A percentile compares a stretch with the other conserved stretches of the same genome.
phyloP scores from a whole-genome alignment of 2,329 filamentous ascomycete genomes.

The Canariomyces notabilis region DNA sequence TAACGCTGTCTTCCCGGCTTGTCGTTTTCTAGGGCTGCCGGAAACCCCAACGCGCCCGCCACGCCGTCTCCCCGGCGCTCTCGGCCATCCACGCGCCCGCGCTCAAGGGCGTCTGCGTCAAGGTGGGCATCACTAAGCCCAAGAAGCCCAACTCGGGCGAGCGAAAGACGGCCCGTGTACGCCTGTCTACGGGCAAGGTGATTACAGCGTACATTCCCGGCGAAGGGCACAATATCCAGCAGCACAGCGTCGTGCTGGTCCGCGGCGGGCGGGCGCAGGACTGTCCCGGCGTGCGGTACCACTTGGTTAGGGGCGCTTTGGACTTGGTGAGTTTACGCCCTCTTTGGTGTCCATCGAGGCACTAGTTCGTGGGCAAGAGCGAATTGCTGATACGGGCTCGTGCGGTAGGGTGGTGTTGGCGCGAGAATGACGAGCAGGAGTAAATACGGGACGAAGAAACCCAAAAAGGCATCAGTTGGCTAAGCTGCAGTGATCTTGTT shows the following conservation, averaged over 20 bases:
- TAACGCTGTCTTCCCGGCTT: not conserved
- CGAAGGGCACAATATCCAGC: conserved; percentile 97
- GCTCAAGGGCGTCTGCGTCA: conserved; percentile 93
- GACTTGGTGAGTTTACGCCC: conserved; percentile 68
- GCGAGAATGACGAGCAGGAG: conserved; percentile 79
- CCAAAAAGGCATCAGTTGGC: conserved; percentile 68
- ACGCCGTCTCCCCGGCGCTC: conserved; percentile 83
- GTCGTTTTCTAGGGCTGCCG: conserved; percentile 59
- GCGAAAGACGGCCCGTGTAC: conserved; percentile 88
- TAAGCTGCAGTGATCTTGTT: conserved; percentile 8
- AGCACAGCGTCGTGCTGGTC: conserved; percentile 97
- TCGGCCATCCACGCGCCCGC: conserved; percentile 63
- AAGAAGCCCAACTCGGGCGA: conserved; percentile 99
- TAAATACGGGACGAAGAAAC: conserved; percentile 99
- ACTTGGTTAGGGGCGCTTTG: conserved; percentile 82
- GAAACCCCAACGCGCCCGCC: conserved; percentile 71
- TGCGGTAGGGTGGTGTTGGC: conserved; percentile 74
- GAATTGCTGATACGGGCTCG: conserved; percentile 17
- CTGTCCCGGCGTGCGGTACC: conserved; percentile 97
- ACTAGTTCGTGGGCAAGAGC: not conserved
- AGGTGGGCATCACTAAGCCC: conserved; percentile 87
- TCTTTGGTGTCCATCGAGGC: not conserved
- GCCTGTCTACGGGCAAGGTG: conserved; percentile 79
- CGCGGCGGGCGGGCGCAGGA: conserved; percentile 89
- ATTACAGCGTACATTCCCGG: conserved; percentile 94